phyloP scores from a whole-genome alignment of 2,329 filamentous ascomycete genomes.

The Rutstroemia sp. region DNA sequence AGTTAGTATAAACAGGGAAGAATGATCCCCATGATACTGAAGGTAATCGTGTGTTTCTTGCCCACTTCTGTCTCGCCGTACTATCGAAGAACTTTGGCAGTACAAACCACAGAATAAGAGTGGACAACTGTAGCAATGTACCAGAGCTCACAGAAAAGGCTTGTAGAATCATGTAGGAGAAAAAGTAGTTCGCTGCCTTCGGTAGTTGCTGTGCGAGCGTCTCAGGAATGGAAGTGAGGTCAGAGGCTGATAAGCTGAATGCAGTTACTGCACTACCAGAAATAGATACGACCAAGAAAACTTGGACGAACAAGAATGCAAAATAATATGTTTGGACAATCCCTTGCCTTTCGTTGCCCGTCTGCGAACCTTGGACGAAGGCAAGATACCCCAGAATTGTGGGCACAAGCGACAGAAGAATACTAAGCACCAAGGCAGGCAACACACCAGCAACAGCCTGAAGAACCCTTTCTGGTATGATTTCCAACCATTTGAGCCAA shows the following conservation, averaged over 20 bases:
- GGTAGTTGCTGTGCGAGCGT: slow-evolving; percentile 75
- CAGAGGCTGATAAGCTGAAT: slow-evolving; percentile 40
- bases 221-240: slow-evolving; percentile 58
- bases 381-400: slow-evolving; percentile 70
- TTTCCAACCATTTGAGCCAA: slow-evolving; percentile 65
- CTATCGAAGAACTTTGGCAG: slow-evolving; percentile 75
- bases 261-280: slow-evolving; percentile 65
- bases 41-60: slow-evolving; percentile 69
- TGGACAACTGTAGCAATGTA: slow-evolving; percentile 76
- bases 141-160: slow-evolving; percentile 85
- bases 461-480: slow-evolving; percentile 56
- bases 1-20: slow-evolving; percentile 95
- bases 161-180: slow-evolving; percentile 96
- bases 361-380: slow-evolving; percentile 70
- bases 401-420: slow-evolving; percentile 76
- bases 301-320: slow-evolving; percentile 84
- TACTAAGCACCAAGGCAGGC: slow-evolving; percentile 66
- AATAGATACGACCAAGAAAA: slow-evolving; percentile 89
- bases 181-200: slow-evolving; percentile 90
- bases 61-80: slow-evolving; percentile 77
- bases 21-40: slow-evolving; percentile 84
- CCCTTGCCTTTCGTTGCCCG: slow-evolving; percentile 68
- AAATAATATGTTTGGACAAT: slow-evolving; percentile 94
- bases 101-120: slow-evolving; percentile 73
- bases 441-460: slow-evolving; percentile 74